Percentiles rank a stretch among this genome's conserved stretches.
Evolutionary conservation across 768 basidiomycete genomes (phyloP).

Genomic region (Lactarius tabidus): DNA sequence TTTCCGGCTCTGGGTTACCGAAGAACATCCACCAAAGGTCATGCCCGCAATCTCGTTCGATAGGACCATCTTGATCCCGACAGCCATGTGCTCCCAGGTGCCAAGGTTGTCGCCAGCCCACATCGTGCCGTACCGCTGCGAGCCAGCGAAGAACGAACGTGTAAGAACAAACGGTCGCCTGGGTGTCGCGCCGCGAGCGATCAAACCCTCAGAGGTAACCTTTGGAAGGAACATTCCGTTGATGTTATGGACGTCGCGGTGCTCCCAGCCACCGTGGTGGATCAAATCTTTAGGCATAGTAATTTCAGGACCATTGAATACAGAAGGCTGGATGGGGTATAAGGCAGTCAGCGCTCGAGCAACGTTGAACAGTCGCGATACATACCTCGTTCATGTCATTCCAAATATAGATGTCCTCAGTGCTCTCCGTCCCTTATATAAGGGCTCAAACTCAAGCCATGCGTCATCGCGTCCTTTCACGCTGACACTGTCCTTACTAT

Average conservation of each 20-base stretch:
- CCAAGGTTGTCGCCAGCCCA: constrained; percentile 99
- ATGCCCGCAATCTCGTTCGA: constrained; percentile 86
- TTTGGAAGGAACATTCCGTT: constrained; percentile 94
- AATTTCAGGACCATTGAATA: constrained; percentile 98
- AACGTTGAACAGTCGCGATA: not conserved
- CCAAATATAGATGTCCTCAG: constrained; percentile 88
- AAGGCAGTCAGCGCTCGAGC: constrained; percentile 9
- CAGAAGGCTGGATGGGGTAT: constrained; percentile 63
- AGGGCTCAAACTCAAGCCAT: no score
- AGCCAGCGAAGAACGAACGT: constrained; percentile 91
- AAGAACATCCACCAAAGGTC: constrained; percentile 96
- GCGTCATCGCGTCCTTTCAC: no score
- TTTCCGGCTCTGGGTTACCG: constrained; percentile 90
- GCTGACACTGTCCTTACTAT: not conserved
- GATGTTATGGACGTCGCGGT: constrained; percentile 95
- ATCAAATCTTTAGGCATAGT: constrained; percentile 71
- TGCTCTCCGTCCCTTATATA: constrained; percentile 80
- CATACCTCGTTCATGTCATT: constrained; percentile 99
- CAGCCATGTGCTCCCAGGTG: constrained; percentile 96
- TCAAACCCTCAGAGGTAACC: constrained; percentile 74
- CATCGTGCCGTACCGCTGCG: constrained; percentile 93
- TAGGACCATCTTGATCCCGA: constrained; percentile 90
- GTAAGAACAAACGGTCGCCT: constrained; percentile 94
- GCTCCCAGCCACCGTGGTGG: constrained; percentile 95
- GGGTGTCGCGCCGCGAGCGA: constrained; percentile 65